Base-by-base conservation (phyloP, 495 filamentous ascomycete species). In the Articulospora tetracladia region DNA sequence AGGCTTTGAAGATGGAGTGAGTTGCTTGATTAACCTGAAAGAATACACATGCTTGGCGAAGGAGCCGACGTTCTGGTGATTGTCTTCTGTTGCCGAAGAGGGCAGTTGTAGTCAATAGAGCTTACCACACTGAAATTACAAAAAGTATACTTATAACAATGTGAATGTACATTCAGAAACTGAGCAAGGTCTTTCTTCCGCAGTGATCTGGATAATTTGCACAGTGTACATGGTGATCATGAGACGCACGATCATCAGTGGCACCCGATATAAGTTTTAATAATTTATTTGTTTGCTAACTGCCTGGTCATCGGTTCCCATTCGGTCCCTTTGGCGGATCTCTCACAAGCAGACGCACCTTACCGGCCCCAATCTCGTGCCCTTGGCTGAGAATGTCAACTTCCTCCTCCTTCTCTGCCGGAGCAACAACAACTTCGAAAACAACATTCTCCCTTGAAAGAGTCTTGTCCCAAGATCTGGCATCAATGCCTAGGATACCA, bases 401-500 rank as follows among this genome's bases (percentile, higher is more conserved):
- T 25, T 83, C 80, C 30, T 79, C 77, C 70, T 70, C 66, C 50
- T 68, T 65, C 11, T 25, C 26, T 3, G 62, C 59, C 12, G 63
- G 60, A 1, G 59, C 63, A 7, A 52, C 59, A 39, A 55, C 34
- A 1, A 7, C n/a, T 7, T 59, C 55, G 8, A 64, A 56, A 19
- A 58, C 24, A 10, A 23, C 65, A 1, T 75, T 75, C 22, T 83
- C 76, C 53, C 75, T 72, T 36, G 77, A 69, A 58, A 87, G 71
- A 22, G 75, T 80, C 74, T 88, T 91, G 70, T 97, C 94, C 76
- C 89, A 96, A 70, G 89, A 95, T 59, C 84, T 82, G 1, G 93
- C 88, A 72, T 97, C 93, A 62, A 99, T 91, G 10, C 95, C 94
- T 46, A 99, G 75, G 56, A 99, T 96, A 1, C 94, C 95, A 22